Conservation (phyloP, 208 protist species). For the Acanthamoeba polyphaga region DNA sequence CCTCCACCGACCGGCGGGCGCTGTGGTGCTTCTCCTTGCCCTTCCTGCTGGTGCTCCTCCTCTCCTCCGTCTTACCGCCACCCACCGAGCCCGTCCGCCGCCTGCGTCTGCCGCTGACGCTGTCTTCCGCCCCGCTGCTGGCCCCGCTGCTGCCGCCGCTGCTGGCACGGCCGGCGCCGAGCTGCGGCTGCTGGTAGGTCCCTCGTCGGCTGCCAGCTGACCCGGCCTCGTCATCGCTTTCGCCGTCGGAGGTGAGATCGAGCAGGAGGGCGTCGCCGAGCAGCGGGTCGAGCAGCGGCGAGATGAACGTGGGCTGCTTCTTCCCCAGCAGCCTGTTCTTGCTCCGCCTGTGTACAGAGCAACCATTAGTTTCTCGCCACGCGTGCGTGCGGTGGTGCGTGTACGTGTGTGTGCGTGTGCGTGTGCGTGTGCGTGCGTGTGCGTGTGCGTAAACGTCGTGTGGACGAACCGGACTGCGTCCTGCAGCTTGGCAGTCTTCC, state of each 20-base stretch:
- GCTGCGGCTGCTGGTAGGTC: neutral
- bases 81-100: neutral
- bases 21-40: neutral
- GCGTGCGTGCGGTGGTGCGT: neutral
- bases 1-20: neutral
- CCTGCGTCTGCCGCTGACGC: neutral
- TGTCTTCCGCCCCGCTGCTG: neutral
- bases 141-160: neutral
- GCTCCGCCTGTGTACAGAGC: neutral
- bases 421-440: no score
- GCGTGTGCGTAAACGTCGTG: no score
- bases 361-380: neutral
- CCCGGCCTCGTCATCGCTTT: neutral
- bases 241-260: neutral
- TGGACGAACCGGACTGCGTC: neutral
- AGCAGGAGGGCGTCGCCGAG: conserved; percentile 16
- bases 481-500: conserved; percentile 10
- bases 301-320: neutral
- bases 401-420: no score
- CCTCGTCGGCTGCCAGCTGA: neutral
- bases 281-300: conserved; percentile 36
- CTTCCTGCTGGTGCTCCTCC: neutral
- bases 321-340: neutral
- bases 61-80: neutral
- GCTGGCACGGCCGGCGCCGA: neutral